Percentiles rank a stretch among this genome's conserved stretches.
Conservation (phyloP, 129 eudicot species). For the Arctium lappa region DNA sequence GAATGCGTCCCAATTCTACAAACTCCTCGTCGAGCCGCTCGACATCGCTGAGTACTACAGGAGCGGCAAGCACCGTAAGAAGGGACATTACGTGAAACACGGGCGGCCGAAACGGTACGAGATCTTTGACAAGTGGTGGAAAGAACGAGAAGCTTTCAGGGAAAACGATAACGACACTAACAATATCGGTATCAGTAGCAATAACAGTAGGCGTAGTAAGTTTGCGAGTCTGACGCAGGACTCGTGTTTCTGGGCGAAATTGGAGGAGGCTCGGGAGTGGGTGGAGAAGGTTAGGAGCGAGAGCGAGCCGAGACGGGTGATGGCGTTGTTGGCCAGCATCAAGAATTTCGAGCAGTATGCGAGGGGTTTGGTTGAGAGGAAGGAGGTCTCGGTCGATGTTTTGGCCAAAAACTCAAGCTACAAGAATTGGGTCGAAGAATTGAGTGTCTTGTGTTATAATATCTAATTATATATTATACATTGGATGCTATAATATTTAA, state of each 20-base stretch:
- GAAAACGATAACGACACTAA: constrained; percentile 7
- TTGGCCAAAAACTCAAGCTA: constrained; percentile 76
- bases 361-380: constrained; percentile 46
- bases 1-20: constrained; percentile 73
- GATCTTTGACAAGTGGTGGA: constrained; percentile 83
- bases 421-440: constrained; percentile 56
- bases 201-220: constrained; percentile 35
- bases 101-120: constrained; percentile 61
- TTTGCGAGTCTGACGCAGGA: constrained; percentile 75
- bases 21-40: constrained; percentile 86
- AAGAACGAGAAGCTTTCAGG: constrained; percentile 34
- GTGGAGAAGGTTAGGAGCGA: constrained; percentile 44
- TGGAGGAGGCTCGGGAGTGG: constrained; percentile 74
- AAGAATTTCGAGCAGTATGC: constrained; percentile 61
- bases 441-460: constrained; percentile 22
- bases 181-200: constrained; percentile 11
- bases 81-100: constrained; percentile 66
- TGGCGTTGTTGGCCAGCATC: constrained; percentile 36
- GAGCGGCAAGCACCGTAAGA: constrained; percentile 39
- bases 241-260: constrained; percentile 78
- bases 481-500: too few relatives aligned
- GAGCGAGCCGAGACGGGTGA: constrained; percentile 32
- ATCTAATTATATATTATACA: too few relatives aligned
- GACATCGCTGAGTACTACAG: constrained; percentile 90
- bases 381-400: constrained; percentile 78